These are phyloP conservation scores for Ophiostoma montium DNA, from an alignment of 2,329 filamentous ascomycete species.

Conservation along the genomic window DNA sequence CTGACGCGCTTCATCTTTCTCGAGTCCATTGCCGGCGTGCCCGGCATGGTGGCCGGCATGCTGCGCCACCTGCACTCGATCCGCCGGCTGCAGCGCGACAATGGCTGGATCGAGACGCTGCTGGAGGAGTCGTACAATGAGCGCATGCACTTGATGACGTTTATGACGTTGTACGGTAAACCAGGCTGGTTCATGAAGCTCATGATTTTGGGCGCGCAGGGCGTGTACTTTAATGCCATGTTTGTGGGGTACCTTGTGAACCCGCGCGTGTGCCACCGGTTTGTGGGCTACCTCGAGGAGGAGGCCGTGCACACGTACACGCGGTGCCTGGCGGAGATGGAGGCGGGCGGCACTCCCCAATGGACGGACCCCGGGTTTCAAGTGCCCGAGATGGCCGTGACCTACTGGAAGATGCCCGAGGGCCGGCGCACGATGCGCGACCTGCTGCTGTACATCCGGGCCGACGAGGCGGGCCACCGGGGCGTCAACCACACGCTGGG, in stretches of 20 bases:
- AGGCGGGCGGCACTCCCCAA: constrained; percentile 65
- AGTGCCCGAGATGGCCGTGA: constrained; percentile 77
- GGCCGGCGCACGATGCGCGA: constrained; percentile 71
- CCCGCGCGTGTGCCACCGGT: constrained; percentile 80
- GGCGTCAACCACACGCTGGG: constrained; percentile 93
- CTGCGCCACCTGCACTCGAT: constrained; percentile 76
- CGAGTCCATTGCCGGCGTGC: constrained; percentile 86
- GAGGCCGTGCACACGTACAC: constrained; percentile 95
- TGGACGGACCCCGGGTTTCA: constrained; percentile 58
- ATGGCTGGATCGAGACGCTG: constrained; percentile 91
- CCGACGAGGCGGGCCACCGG: constrained; percentile 64
- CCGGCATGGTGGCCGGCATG: constrained; percentile 95
- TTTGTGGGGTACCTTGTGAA: constrained; percentile 81
- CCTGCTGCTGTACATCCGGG: constrained; percentile 74
- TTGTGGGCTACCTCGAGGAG: constrained; percentile 94
- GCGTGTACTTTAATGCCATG: constrained; percentile 90
- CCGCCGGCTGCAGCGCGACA: constrained; percentile 76
- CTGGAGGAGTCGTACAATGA: constrained; percentile 88
- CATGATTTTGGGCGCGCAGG: constrained; percentile 84
- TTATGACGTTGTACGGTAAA: constrained; percentile 69
- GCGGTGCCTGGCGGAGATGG: constrained; percentile 73
- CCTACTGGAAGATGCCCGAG: constrained; percentile 92
- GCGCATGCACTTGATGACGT: constrained; percentile 79
- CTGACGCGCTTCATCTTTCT: constrained; percentile 82
- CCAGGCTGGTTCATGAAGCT: constrained; percentile 74